Evolutionary conservation across 2,329 filamentous ascomycete species (phyloP).

Genomic region (Monilinia fructicola): DNA sequence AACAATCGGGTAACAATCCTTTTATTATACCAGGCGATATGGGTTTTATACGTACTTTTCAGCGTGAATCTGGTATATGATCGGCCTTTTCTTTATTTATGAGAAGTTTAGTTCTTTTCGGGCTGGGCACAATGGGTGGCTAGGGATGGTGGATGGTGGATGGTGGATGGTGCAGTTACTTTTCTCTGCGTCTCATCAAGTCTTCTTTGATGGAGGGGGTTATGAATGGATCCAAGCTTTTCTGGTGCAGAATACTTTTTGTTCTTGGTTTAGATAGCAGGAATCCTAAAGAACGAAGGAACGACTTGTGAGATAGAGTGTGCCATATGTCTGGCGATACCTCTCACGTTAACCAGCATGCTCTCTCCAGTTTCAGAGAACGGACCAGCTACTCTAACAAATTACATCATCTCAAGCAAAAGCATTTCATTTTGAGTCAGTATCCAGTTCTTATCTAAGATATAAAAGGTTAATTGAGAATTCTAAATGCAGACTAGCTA

Average conservation of each 20-base stretch:
- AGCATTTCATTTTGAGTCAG: too few relatives aligned
- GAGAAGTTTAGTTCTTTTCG: not conserved
- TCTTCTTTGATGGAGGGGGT: not conserved
- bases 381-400: not conserved
- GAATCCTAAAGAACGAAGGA: not conserved
- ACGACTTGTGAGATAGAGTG: not conserved
- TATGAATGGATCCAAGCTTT: not conserved
- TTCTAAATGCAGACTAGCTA: not conserved
- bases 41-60: constrained; percentile 12
- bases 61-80: not conserved
- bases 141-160: too few relatives aligned
- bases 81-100: not conserved
- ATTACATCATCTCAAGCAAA: too few relatives aligned
- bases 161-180: too few relatives aligned
- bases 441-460: too few relatives aligned
- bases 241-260: not conserved
- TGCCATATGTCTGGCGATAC: not conserved
- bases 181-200: not conserved
- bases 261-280: not conserved
- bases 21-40: constrained; percentile 4
- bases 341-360: not conserved
- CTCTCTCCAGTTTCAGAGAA: not conserved
- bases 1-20: not conserved
- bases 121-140: not conserved
- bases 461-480: not conserved